phyloP scores from a whole-genome alignment of 2,329 filamentous ascomycete genomes.

The Colletotrichum sp. region DNA sequence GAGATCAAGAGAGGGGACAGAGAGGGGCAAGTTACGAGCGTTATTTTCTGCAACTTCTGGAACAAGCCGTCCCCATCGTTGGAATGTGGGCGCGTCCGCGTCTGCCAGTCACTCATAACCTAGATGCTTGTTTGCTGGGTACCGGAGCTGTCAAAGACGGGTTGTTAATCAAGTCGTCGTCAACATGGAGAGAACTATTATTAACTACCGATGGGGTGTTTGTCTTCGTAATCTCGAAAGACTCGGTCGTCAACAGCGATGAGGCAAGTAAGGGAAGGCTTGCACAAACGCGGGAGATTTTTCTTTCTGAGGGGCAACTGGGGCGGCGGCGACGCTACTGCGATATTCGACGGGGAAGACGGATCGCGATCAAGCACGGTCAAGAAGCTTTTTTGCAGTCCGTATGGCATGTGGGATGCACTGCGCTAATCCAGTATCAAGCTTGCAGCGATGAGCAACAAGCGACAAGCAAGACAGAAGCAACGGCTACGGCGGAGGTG shows the following conservation, averaged over 20 bases:
- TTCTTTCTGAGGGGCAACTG: neutral
- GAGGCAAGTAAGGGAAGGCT: neutral
- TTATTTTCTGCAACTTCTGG: neutral
- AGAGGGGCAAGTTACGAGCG: neutral
- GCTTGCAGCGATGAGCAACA: neutral
- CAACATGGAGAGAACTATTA: neutral
- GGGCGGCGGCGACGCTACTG: neutral
- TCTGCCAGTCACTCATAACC: neutral
- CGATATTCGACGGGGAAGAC: neutral
- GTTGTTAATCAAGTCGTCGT: neutral
- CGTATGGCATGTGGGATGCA: neutral
- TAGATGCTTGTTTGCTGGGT: slow-evolving; percentile 16
- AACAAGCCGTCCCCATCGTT: slow-evolving; percentile 3
- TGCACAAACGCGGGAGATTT: neutral
- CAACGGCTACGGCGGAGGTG: slow-evolving; percentile 22
- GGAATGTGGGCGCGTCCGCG: slow-evolving; percentile 1
- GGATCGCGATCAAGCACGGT: slow-evolving; percentile 3
- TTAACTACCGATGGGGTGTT: neutral
- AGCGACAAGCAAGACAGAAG: neutral
- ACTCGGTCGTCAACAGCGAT: neutral
- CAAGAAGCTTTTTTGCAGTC: neutral
- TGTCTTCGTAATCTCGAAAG: neutral
- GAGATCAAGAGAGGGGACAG: neutral
- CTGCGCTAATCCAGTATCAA: neutral
- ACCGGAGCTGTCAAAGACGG: neutral